Base-by-base conservation (phyloP, 495 filamentous ascomycete species). In the Xylaria venustula region DNA sequence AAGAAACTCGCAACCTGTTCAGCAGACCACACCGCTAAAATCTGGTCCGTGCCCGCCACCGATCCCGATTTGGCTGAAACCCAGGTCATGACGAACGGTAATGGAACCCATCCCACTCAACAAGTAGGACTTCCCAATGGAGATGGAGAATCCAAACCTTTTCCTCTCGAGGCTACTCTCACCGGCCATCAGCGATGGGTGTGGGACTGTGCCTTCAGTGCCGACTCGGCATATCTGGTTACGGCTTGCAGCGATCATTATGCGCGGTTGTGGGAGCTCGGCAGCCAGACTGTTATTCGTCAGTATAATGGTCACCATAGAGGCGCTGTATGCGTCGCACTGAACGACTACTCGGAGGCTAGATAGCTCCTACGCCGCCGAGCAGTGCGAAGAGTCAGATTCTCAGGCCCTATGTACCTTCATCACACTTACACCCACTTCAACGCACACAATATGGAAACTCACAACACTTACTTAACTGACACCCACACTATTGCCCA, bases 241-340 rank as follows among this genome's bases (percentile, higher is more conserved):
- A 98, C 95, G 2, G 95, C 95, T 9, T 98, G 94, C 70, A 92
- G 88, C 50, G 94, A 98, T 73, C 94, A 98, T 73, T 98, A 96
- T 73, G 94, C 94, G 1, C 82, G 94, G n/a, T 75, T 98, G 55
- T 98, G 94, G 94, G 94, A 98, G 79, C 77, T 98, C 60, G 73
- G 80, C 53, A 86, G 81, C 56, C 90, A 96, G 68, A 86, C 86
- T 54, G 92, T 98, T 61, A 98, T 98, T 69, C 84, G 94, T 48
- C 94, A 98, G 75, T 98, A 98, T 71, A 98, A 96, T 74, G 94
- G 94, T 22, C 94, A 98, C 75, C 94, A 98, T 72, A 84, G 94
- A 23, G 94, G 94, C 25, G 89, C 92, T 2, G 93, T 98, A 1
- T 98, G 94, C 75, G 94, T 98, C 53, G 94, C 94, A 28, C 79